Base-by-base conservation (phyloP, 139 green algal genomes). In the Bryopsis sp. region DNA sequence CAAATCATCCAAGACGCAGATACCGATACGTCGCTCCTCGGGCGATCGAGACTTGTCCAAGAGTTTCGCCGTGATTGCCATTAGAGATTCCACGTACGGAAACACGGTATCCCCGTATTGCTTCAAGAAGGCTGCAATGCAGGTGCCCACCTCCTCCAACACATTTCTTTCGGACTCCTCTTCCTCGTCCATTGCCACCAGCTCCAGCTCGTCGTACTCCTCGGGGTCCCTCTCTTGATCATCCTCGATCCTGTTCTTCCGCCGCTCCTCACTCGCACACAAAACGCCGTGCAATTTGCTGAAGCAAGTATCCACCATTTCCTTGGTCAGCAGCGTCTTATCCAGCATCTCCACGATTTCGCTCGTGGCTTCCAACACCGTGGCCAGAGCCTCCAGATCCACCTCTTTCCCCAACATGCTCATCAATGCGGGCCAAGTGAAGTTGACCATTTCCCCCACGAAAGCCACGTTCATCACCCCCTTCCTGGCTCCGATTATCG, bases 1-100 rank as follows among this genome's bases (percentile, higher is more conserved):
- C 39, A 97, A 78, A 75, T 97, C 92, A 50, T 97, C 91, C 62
- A 98, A 85, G 48, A 98, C 71, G 72, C 91, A 96, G 29, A 98
- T 78, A 29, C 82, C 91, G 36, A 97, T 87, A 46, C 92, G 79
- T 19, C 84, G 81, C 76, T 98, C 92, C 73, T 89, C 83, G 22
- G 78, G 15, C 0, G 69, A 61, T 26, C 79, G 74, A 24, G 38
- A 68, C 70, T 84, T 83, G 33, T 86, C 74, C 29, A 92, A 70
- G 63, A 95, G 78, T 15, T 66, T 65, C 4, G 72, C 79, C 2
- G 95, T 72, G 33, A 73, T 62, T n/a, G 86, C 83, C 73, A 97
- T 87, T 31, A 98, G 79, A 1, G 31, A 58, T 61, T 96, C 93
- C 37, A 98, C 76, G 32, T 86, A 81, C 33, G 89, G 88, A 75